Evolutionary conservation across 2,329 filamentous ascomycete species (phyloP).

Genomic region (Paradendryphiella salina): DNA sequence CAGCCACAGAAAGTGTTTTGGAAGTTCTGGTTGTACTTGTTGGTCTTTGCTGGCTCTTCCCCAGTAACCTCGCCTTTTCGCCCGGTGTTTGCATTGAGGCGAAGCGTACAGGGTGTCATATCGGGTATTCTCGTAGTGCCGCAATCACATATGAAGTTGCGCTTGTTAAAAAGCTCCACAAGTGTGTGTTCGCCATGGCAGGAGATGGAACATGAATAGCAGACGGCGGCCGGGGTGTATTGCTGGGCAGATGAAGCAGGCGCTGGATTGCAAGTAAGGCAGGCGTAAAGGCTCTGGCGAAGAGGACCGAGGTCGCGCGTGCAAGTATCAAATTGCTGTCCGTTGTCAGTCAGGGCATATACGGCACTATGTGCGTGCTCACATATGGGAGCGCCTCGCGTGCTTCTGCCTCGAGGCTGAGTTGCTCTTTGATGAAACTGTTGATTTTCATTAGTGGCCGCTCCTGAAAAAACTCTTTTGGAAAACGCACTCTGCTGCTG

Average conservation of each 20-base stretch:
- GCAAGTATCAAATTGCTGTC: slow-evolving; percentile 87
- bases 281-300: slow-evolving; percentile 87
- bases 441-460: not conserved
- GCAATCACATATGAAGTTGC: slow-evolving; percentile 95
- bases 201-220: slow-evolving; percentile 94
- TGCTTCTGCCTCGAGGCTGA: slow-evolving; percentile 90
- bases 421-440: slow-evolving; percentile 85
- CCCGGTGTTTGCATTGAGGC: slow-evolving; percentile 72
- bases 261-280: slow-evolving; percentile 87
- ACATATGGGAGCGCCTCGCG: slow-evolving; percentile 94
- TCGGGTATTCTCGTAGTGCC: slow-evolving; percentile 78
- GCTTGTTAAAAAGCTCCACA: slow-evolving; percentile 94
- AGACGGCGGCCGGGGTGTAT: slow-evolving; percentile 78
- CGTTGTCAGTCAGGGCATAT: slow-evolving; percentile 16
- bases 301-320: slow-evolving; percentile 87
- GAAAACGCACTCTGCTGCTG: slow-evolving; percentile 52
- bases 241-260: slow-evolving; percentile 64
- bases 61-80: slow-evolving; percentile 76
- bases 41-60: slow-evolving; percentile 70
- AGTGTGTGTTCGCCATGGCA: slow-evolving; percentile 95
- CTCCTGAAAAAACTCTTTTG: too few relatives aligned
- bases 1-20: slow-evolving; percentile 91
- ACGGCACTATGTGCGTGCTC: slow-evolving; percentile 41
- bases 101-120: slow-evolving; percentile 73
- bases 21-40: slow-evolving; percentile 96